Percentiles rank a stretch among this genome's conserved stretches.
These are phyloP conservation scores for Shiraia sp. DNA, from an alignment of 2,329 filamentous ascomycete genomes.

Conservation along the genomic window DNA sequence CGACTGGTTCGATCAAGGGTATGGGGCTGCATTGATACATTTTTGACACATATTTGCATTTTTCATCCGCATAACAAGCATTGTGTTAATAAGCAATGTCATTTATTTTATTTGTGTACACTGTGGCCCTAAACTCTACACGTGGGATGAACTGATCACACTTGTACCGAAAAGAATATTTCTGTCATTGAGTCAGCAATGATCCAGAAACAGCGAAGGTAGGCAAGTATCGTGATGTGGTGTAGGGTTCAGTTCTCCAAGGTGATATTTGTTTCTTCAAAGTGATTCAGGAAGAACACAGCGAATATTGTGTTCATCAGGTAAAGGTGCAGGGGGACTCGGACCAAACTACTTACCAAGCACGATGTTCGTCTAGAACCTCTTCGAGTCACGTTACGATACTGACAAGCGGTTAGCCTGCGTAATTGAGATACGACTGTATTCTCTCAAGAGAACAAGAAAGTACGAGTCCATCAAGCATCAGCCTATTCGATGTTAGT, in stretches of 20 bases:
- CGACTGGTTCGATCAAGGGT: too few relatives aligned
- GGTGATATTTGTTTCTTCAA: constrained; percentile 65
- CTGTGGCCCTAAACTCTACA: too few relatives aligned
- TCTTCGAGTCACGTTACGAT: background rate
- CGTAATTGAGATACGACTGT: constrained; percentile 11
- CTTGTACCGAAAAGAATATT: too few relatives aligned
- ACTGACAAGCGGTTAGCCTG: constrained; percentile 28
- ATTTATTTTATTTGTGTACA: too few relatives aligned
- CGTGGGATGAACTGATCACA: too few relatives aligned
- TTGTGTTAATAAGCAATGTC: too few relatives aligned
- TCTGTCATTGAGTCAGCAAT: background rate
- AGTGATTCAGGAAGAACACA: constrained; percentile 66
- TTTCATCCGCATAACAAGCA: too few relatives aligned
- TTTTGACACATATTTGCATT: too few relatives aligned
- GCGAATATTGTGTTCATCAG: constrained; percentile 67
- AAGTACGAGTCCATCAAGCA: constrained; percentile 39
- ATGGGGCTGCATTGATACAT: too few relatives aligned
- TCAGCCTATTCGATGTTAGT: constrained; percentile 42
- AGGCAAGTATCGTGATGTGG: background rate
- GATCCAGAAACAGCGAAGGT: background rate
- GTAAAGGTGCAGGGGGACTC: constrained; percentile 20
- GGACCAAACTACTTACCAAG: too few relatives aligned
- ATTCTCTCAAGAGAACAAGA: constrained; percentile 12
- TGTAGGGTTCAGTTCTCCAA: constrained; percentile 64
- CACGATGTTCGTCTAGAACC: background rate